Percentiles rank a stretch among this genome's conserved stretches.
Conservation (phyloP, 1,284 basidiomycete species). For the Bondarzewia mesenterica region DNA sequence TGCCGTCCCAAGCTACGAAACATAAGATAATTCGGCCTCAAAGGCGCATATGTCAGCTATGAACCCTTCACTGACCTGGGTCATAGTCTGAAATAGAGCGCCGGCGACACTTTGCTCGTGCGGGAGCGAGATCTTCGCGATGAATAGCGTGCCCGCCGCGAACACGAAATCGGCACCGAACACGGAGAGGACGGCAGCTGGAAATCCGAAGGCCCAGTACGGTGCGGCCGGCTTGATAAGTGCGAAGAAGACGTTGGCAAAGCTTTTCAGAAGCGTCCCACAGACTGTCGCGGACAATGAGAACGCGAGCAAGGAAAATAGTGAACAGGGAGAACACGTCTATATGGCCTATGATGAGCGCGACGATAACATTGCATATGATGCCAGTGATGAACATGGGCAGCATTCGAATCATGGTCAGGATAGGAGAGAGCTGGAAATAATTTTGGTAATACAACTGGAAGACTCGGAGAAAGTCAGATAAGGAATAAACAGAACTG, state of each 20-base stretch:
- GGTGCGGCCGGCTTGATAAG: slow-evolving; percentile 49
- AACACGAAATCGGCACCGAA: slow-evolving; percentile 79
- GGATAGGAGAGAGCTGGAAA: slow-evolving; percentile 42
- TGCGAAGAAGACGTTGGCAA: slow-evolving; percentile 68
- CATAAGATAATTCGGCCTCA: too few relatives aligned
- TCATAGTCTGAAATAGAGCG: slow-evolving; percentile 72
- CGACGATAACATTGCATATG: slow-evolving; percentile 63
- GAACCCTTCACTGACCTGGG: slow-evolving; percentile 22
- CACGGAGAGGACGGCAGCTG: slow-evolving; percentile 63
- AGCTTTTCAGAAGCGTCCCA: slow-evolving; percentile 55
- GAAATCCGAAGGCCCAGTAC: slow-evolving; percentile 82
- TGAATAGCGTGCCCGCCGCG: slow-evolving; percentile 66
- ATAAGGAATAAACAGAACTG: too few relatives aligned
- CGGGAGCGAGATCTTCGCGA: slow-evolving; percentile 62
- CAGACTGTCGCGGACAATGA: slow-evolving; percentile 28
- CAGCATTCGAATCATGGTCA: slow-evolving; percentile 69
- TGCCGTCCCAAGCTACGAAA: slow-evolving; percentile 54
- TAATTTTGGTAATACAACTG: slow-evolving; percentile 70
- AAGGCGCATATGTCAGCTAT: neutral
- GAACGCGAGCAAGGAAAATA: slow-evolving; percentile 24
- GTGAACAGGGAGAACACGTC: slow-evolving; percentile 49
- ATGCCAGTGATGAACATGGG: slow-evolving; percentile 72
- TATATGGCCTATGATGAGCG: slow-evolving; percentile 49
- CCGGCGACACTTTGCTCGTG: slow-evolving; percentile 78
- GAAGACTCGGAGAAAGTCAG: too few relatives aligned